Evolutionary conservation across 2,329 filamentous ascomycete species (phyloP).

Genomic region (Ceratocystis cubensis): DNA sequence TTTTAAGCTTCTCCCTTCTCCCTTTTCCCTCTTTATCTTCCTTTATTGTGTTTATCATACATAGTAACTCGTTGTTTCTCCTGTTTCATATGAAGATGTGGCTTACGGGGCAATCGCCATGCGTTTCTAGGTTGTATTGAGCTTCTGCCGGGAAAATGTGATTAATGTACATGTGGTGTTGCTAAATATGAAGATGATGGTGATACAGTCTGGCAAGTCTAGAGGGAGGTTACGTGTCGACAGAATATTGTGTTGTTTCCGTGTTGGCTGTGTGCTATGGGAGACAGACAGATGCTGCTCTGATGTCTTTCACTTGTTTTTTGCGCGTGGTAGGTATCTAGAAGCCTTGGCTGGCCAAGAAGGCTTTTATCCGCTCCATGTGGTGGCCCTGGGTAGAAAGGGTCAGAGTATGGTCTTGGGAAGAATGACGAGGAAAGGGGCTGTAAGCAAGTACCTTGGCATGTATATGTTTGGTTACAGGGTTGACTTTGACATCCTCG

Average conservation of each 20-base stretch:
- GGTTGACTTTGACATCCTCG: slow-evolving; percentile 42
- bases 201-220: background rate
- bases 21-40: background rate
- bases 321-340: slow-evolving; percentile 22
- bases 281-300: background rate
- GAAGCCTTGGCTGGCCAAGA: slow-evolving; percentile 30
- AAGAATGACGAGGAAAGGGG: background rate
- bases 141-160: background rate
- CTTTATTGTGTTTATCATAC: background rate
- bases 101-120: no score
- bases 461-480: slow-evolving; percentile 58
- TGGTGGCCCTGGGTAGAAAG: slow-evolving; percentile 10
- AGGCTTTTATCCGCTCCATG: slow-evolving; percentile 22
- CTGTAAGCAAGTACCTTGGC: slow-evolving; percentile 45
- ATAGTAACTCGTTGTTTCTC: slow-evolving; percentile 4
- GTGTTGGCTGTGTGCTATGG: background rate
- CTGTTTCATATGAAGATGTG: background rate
- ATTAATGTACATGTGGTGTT: background rate
- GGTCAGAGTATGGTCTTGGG: background rate
- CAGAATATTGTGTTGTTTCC: background rate
- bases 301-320: background rate
- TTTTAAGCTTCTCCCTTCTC: background rate
- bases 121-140: background rate
- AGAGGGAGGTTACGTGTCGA: background rate
- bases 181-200: background rate